Evolutionary conservation across 345 rosid genomes (phyloP).

Genomic region (Pugionium cornutum): DNA sequence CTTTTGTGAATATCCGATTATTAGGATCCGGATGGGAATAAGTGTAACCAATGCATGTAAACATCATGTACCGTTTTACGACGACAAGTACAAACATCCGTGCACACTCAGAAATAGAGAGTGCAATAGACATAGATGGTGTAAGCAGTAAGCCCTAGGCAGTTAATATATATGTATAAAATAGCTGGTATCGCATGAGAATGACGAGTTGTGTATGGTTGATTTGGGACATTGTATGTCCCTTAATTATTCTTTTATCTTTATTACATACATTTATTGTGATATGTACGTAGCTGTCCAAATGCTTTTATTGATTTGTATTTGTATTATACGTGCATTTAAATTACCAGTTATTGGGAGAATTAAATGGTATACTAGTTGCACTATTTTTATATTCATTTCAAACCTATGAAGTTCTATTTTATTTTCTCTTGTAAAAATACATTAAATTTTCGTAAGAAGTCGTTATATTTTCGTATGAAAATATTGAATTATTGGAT

Average conservation of each 20-base stretch:
- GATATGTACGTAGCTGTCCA: slow-evolving; percentile 28
- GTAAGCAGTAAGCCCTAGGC: slow-evolving; percentile 18
- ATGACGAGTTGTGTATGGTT: slow-evolving; percentile 43
- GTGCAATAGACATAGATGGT: slow-evolving; percentile 7
- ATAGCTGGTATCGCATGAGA: slow-evolving; percentile 38
- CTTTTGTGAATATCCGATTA: too few relatives aligned
- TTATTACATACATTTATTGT: slow-evolving; percentile 2
- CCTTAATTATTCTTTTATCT: slow-evolving; percentile 24
- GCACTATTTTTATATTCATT: too few relatives aligned
- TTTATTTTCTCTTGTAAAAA: too few relatives aligned
- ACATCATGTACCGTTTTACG: slow-evolving; percentile 26
- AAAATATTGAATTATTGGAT: too few relatives aligned
- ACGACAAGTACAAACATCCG: slow-evolving; percentile 38
- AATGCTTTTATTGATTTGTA: slow-evolving; percentile 25
- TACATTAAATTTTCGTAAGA: too few relatives aligned
- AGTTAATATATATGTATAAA: slow-evolving; percentile 11
- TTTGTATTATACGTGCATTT: too few relatives aligned
- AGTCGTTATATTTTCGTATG: too few relatives aligned
- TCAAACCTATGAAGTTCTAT: too few relatives aligned
- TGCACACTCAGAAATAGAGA: slow-evolving; percentile 27
- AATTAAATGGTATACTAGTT: too few relatives aligned
- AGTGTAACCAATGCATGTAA: too few relatives aligned
- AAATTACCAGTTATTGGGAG: too few relatives aligned
- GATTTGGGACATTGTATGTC: slow-evolving; percentile 38
- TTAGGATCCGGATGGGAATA: too few relatives aligned